Evolutionary conservation across 2,329 filamentous ascomycete species (phyloP), one percentile per base, ranked within the genome.

Genomic region (Aspergillus piperis): DNA sequence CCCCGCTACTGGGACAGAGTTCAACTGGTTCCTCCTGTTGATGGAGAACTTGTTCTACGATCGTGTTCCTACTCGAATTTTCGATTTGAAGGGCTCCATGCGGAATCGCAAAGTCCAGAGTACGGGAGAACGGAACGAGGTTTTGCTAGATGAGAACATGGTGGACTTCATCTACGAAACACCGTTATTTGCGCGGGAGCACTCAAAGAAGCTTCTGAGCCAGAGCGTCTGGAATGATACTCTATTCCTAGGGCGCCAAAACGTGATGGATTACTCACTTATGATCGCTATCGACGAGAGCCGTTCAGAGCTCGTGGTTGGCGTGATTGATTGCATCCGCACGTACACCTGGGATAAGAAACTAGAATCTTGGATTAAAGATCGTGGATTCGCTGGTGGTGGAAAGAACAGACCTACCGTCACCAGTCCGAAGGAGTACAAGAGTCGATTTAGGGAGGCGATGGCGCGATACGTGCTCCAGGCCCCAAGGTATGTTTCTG

Each of bases 321-420:
- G 95, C 4, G 98, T 99, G 70, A 98, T 99, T 65, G 94, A 99
- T 75, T 98, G 95, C 75, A 98, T 99, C 67, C 88, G 95, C 58
- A 99, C 95, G 0, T 99, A 98, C 74, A 99, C 95, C 0, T 99
- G 95, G 92, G 95, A 99, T 81, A 99, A 99, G 83, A 97, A 97
- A 74, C 85, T 99, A n/a, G 95, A 99, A 80, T 95, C 90, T 57
- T 99, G 95, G 95, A 97, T 99, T 84, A 99, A 99, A 77, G 93
- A 98, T 72, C 90, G 94, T 41, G 95, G 91, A 0, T 92, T 93
- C 70, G 90, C 88, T 60, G 88, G 88, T 30, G 87, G 90, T 59
- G 91, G 96, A 70, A 88, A 88, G 76, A 89, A 88, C 68, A 86
- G 92, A 63, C 96, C 96, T 8, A 99, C 95, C 0, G 95, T 99